Evolutionary conservation across 176 grass and related monocot species (phyloP), one percentile per base, ranked within the genome.

Genomic region (Ensete glaucum): DNA sequence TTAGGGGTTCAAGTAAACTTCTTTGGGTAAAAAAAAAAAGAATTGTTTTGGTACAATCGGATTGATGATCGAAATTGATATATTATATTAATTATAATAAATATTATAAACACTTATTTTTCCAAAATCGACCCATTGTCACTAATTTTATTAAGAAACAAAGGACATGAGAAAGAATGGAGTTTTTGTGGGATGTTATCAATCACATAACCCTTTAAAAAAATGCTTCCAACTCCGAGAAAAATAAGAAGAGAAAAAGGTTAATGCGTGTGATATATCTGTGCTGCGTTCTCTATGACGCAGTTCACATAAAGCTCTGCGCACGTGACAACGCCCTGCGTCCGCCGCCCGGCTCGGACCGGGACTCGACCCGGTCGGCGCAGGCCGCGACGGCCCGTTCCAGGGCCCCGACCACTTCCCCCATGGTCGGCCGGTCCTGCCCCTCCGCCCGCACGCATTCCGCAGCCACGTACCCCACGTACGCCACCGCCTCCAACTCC

Each of bases 381-480:
- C 95, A 99, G 2, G 91, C 75, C 2, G 84, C 75, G 10, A 87
- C 73, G 10, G 84, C 90, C 77, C 88, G 85, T 80, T 99, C 96
- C 9, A 99, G 76, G 50, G 89, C 88, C 16, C 83, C 87, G 20
- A 99, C 96, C 16, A 95, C 83, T 51, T 89, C 96, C n/a, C 73
- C 87, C 96, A 99, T 99, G 2, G 80, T 26, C 17, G 96, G 96
- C 73, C 96, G 67, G 1, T 50, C 60, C 54, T 83, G 83, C 0
- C 88, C 88, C 1, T 85, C 76, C 21, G 64, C 19, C 64, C 85
- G 81, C 13, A 99, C 91, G 71, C 96, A 99, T 63, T 99, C 86
- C 2, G 84, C 9, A 0, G 86, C 96, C 66, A 94, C 67, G 69
- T 88, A 89, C 23, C 74, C 86, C 5, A 94, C 84, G 25, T 76